Percentiles rank a stretch among this genome's conserved stretches.
Evolutionary conservation across 768 basidiomycete genomes (phyloP).

Genomic region (Pleurotus sapidus): DNA sequence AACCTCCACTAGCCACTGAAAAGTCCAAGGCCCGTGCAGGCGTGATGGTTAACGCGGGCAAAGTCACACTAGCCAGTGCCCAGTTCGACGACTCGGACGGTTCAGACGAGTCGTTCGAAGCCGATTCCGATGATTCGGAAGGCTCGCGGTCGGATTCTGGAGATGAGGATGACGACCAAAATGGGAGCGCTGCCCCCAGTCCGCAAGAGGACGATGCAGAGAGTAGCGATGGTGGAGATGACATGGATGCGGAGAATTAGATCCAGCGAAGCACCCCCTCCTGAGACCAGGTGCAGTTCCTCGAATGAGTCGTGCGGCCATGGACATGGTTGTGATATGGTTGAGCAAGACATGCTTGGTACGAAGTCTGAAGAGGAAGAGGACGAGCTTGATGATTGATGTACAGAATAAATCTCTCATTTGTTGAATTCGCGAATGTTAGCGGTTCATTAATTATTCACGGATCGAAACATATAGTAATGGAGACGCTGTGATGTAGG

Average conservation of each 20-base stretch:
- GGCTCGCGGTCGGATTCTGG: constrained; percentile 29
- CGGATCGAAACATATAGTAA: too few species aligned
- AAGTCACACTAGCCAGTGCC: constrained; percentile 18
- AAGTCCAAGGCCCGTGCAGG: neutral
- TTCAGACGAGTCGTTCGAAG: constrained; percentile 43
- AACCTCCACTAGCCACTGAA: neutral
- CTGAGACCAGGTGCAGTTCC: constrained; percentile 67
- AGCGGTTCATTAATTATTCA: too few species aligned
- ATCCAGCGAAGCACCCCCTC: constrained; percentile 57
- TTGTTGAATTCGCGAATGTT: too few species aligned
- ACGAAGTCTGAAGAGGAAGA: constrained; percentile 10
- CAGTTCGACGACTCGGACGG: constrained; percentile 39
- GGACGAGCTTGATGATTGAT: constrained; percentile 11
- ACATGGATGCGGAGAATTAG: constrained; percentile 40
- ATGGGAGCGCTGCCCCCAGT: constrained; percentile 17
- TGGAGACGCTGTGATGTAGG: too few species aligned
- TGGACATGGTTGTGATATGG: constrained; percentile 67
- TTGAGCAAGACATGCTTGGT: constrained; percentile 49
- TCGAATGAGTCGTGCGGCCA: constrained; percentile 60
- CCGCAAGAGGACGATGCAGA: constrained; percentile 29
- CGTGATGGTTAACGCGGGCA: constrained; percentile 22
- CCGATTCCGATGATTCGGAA: constrained; percentile 32
- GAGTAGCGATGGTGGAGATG: constrained; percentile 28
- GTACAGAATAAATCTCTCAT: too few species aligned
- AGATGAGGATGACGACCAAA: constrained; percentile 18